phyloP scores from a whole-genome alignment of 306 rosid genomes.

The Cotoneaster glaucophyllus region DNA sequence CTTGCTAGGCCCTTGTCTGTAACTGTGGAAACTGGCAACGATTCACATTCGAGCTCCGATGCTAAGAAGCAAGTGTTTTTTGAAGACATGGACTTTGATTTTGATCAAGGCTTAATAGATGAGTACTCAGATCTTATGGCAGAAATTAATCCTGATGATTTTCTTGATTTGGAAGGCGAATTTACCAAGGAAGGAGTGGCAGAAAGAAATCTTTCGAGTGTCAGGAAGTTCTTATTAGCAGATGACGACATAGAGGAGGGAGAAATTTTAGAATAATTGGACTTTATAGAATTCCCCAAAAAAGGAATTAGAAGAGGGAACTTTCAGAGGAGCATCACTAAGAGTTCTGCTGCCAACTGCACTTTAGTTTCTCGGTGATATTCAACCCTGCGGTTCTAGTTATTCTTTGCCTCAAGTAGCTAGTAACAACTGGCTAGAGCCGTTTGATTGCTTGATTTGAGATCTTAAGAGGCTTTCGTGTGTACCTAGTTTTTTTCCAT shows the following conservation, averaged over 20 bases:
- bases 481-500: neutral
- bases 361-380: neutral
- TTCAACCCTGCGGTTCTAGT: neutral
- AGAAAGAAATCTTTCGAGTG: constrained; percentile 19
- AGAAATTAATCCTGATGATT: constrained; percentile 51
- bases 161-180: constrained; percentile 46
- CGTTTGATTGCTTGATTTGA: neutral
- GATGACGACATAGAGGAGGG: constrained; percentile 77
- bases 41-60: constrained; percentile 17
- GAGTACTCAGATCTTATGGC: constrained; percentile 47
- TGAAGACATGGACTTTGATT: constrained; percentile 39
- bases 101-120: constrained; percentile 57
- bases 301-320: neutral
- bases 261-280: constrained; percentile 53
- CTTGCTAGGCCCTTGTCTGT: constrained; percentile 27
- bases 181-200: constrained; percentile 26
- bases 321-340: neutral
- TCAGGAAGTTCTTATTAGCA: constrained; percentile 14
- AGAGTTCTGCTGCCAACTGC: neutral
- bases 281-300: neutral
- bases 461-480: neutral
- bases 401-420: neutral
- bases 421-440: neutral
- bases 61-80: constrained; percentile 21
- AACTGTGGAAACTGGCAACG: constrained; percentile 26